Evolutionary conservation across 192 early-diverging fungal genomes (phyloP).

Genomic region (Kickxella alabastrina): DNA sequence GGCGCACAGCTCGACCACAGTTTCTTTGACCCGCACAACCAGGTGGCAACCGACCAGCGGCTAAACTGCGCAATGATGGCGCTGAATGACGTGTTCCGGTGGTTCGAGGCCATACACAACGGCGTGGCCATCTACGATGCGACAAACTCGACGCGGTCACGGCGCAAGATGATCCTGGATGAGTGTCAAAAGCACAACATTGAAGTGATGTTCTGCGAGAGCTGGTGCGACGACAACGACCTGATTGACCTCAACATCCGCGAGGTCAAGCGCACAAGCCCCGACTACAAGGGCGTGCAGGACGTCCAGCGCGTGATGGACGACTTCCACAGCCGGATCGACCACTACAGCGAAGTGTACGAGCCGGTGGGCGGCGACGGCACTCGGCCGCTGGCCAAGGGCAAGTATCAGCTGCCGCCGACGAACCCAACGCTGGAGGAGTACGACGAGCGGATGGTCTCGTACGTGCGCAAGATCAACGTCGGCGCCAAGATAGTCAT

Average conservation of each 20-base stretch:
- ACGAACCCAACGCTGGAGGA: slow-evolving; percentile 41
- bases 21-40: slow-evolving; percentile 90
- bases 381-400: slow-evolving; percentile 44
- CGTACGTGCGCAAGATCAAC: slow-evolving; percentile 94
- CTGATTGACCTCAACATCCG: slow-evolving; percentile 88
- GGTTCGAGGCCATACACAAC: slow-evolving; percentile 79
- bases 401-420: slow-evolving; percentile 48
- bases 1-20: slow-evolving; percentile 77
- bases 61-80: slow-evolving; percentile 78
- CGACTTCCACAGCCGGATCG: slow-evolving; percentile 89
- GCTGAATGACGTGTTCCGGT: slow-evolving; percentile 86
- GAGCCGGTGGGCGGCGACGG: slow-evolving; percentile 71
- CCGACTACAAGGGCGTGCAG: slow-evolving; percentile 81
- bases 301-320: slow-evolving; percentile 84
- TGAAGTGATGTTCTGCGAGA: slow-evolving; percentile 96
- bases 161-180: slow-evolving; percentile 73
- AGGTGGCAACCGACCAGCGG: slow-evolving; percentile 65
- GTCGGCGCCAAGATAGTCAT: slow-evolving; percentile 88
- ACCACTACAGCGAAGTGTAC: slow-evolving; percentile 88
- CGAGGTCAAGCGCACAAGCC: slow-evolving; percentile 92
- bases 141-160: slow-evolving; percentile 87
- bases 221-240: slow-evolving; percentile 85
- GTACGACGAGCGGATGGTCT: slow-evolving; percentile 61
- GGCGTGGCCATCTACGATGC: slow-evolving; percentile 97
- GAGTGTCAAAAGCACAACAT: slow-evolving; percentile 67